A percentile compares a stretch with the other conserved stretches of the same genome.
Conservation (phyloP, 2,329 filamentous ascomycete species). For the Leptosphaerulina australis region DNA sequence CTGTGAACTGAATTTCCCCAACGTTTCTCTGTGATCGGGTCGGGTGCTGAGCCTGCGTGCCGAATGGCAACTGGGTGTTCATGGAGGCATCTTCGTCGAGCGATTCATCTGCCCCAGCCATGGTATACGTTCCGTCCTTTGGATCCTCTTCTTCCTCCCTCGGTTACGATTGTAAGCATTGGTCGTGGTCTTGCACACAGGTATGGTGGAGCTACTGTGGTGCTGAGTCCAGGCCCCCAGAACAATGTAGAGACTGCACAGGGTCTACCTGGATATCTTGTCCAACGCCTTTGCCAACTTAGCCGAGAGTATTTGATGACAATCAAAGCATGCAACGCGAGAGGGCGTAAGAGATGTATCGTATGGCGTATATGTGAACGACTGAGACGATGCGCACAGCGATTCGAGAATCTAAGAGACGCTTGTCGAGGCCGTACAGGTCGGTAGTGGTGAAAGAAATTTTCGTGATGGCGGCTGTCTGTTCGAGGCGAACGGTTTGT, state of each 20-base stretch:
- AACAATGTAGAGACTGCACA: constrained; percentile 13
- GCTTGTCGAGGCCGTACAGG: constrained; percentile 13
- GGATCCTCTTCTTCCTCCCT: constrained; percentile 1
- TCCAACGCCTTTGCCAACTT: constrained; percentile 8
- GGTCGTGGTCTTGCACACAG: constrained; percentile 22
- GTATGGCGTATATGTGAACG: constrained; percentile 33
- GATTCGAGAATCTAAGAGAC: not conserved
- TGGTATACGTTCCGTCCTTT: not conserved
- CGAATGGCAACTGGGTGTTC: constrained; percentile 30
- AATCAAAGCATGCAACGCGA: constrained; percentile 27
- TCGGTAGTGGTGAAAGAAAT: constrained; percentile 25
- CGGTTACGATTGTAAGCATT: constrained; percentile 22
- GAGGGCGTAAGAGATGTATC: constrained; percentile 38
- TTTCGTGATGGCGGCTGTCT: constrained; percentile 32
- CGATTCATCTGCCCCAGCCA: constrained; percentile 14
- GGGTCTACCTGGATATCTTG: not conserved
- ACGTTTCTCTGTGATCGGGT: constrained; percentile 3
- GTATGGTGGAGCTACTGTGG: constrained; percentile 21
- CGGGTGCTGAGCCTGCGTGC: constrained; percentile 28
- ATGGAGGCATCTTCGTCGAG: constrained; percentile 1
- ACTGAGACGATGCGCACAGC: not conserved
- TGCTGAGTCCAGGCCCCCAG: constrained; percentile 8
- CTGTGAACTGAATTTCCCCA: constrained; percentile 18
- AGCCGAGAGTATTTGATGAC: constrained; percentile 29
- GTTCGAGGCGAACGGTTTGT: constrained; percentile 32